Base-by-base conservation (phyloP, 768 basidiomycete species). In the Hirschioporus abietinus region DNA sequence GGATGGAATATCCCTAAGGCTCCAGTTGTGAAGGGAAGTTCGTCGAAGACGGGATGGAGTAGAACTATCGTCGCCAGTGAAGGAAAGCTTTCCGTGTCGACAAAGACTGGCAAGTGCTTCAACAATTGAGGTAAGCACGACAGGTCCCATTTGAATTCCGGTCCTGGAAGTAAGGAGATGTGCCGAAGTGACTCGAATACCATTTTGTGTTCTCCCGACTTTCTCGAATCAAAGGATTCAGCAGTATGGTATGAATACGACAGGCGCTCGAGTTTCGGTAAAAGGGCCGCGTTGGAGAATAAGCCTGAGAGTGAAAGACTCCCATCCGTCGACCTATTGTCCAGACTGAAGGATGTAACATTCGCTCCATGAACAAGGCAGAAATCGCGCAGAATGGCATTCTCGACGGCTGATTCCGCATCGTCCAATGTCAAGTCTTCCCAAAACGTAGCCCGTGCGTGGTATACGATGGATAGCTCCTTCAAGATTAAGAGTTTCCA, bases 401-500 rank as follows among this genome's bases (percentile, higher is more conserved):
- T 52, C 12, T 10, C 42, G 4, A 20, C 42, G 20, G 42, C 12
- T 52, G 12, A 30, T 30, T 30, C 8, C 8, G 30, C 30, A 30
- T 30, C 30, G 30, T 30, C 30, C n/a, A n/a, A n/a, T n/a, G n/a
- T n/a, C n/a, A n/a, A n/a, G n/a, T n/a, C n/a, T n/a, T n/a, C n/a
- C n/a, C n/a, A n/a, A n/a, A n/a, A n/a, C n/a, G n/a, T 74, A 64
- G 72, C 70, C 61, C 73, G 73, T 17, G 70, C 69, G 72, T 74
- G 73, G 71, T 76, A 76, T 66, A 74, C 72, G 12, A 52, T 52
- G 42, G 42, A 12, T 52, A 52, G 12, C 15, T 52, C 42, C 20
- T 5, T 52, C 12, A 52, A 20, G 12, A 5, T 15, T 12, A 10
- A 10, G 12, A 52, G 42, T 20, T 52, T 52, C 42, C 42, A 52